Base-by-base conservation (phyloP, 1,284 basidiomycete species). In the Sphaerobolus stellatus region DNA sequence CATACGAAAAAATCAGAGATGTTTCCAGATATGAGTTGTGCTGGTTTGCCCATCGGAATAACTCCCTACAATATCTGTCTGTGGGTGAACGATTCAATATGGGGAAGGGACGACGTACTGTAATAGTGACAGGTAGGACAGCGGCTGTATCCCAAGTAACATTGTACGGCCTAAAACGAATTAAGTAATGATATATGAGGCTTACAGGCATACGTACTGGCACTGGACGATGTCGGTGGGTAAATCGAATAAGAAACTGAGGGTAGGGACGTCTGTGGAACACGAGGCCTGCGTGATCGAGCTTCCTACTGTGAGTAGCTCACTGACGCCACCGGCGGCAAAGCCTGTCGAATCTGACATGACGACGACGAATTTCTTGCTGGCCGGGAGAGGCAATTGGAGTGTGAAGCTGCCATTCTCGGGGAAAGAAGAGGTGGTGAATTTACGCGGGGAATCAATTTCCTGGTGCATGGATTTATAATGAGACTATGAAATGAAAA, bases 341-440 rank as follows among this genome's bases (percentile, higher is more conserved):
- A 84, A 87, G 0, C 86, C 86, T 44, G 78, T 79, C 18, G 80
- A 73, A 65, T 91, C 89, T 22, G 84, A 88, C 85, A 91, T 86
- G 34, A 80, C 77, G 20, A 85, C 60, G 11, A 90, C 53, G 52
- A 89, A 74, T 51, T 71, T 64, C 11, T 74, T 62, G 25, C 63
- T 67, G 20, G 73, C 61, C 3, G 66, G 20, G 44, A 84, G 69
- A 1, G 73, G 70, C 9, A 89, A 61, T 54, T 73, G 74, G 0
- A 69, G 62, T 11, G 78, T 68, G 61, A 76, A 88, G 0, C 77
- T 75, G 43, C 85, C 85, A 59, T 76, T 75, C 64, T 79, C 82
- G 11, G 82, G 76, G 18, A 74, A 68, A 9, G 71, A 57, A n/a
- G 87, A 83, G 46, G 90, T 78, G 38, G 77, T 73, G 20, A 84